Base-by-base conservation (phyloP, 148 eudicot species). In the Linanthus parryae region DNA sequence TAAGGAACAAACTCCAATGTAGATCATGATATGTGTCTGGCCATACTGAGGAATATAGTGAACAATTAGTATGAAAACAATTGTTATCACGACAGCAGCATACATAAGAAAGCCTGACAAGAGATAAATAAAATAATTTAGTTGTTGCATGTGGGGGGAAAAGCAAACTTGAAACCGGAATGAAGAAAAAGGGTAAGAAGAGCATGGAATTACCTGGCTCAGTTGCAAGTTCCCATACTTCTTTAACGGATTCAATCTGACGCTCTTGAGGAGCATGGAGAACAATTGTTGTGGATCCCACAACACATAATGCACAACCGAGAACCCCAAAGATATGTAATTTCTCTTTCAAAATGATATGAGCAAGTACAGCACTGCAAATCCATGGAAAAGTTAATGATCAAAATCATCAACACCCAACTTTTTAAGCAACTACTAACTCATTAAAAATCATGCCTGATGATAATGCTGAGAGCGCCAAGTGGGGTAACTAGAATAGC, bases 191-290 rank as follows among this genome's bases (percentile, higher is more conserved):
- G n/a, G n/a, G n/a, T n/a, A n/a, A n/a, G n/a, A n/a, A n/a, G n/a
- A n/a, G n/a, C n/a, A n/a, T n/a, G n/a, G n/a, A n/a, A n/a, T n/a
- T 53, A 87, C 95, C 90, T 68, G 91, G 95, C 62, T 87, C 95
- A 15, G 95, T 87, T 50, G 95, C 95, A 63, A 87, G 91, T 63
- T 87, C 81, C 95, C 95, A 87, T 27, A 87, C 78, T 71, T 87
- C 88, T 42, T 37, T 73, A 44, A 87, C 95, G 26, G 95, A 87
- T 44, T 83, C 74, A 52, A 87, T 87, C 52, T 76, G 82, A 29
- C 95, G 82, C 56, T 87, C 95, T 71, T 77, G 88, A 27, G 95
- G 95, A 59, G 95, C 95, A 71, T 83, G 95, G 23, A 87, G 72
- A 46, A 87, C 95, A 52, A 87, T 80, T 23, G 87, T 73, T 48